A percentile compares a stretch with the other conserved stretches of the same genome.
phyloP scores from a whole-genome alignment of 2,329 filamentous ascomycete genomes.

The Ascochyta viciae-villosae region DNA sequence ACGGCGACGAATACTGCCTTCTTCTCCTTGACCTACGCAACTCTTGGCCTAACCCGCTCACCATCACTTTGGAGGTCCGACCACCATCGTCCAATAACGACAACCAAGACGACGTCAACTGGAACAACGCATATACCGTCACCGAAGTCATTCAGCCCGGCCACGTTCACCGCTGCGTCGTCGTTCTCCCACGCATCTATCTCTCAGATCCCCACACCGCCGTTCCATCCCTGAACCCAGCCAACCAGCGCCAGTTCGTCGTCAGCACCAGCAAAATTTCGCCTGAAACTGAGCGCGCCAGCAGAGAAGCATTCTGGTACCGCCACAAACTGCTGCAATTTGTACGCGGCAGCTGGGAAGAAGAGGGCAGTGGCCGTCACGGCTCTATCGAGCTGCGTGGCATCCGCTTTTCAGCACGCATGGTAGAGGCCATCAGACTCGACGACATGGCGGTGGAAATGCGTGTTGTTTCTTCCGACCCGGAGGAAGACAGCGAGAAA shows the following conservation, averaged over 20 bases:
- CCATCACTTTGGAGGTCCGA: constrained; percentile 65
- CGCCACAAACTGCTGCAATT: constrained; percentile 78
- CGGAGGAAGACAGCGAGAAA: constrained; percentile 14
- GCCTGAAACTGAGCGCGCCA: constrained; percentile 78
- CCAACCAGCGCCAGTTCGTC: constrained; percentile 89
- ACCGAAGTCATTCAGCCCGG: constrained; percentile 62
- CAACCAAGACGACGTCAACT: constrained; percentile 14
- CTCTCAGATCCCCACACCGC: constrained; percentile 77
- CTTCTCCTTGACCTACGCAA: constrained; percentile 86
- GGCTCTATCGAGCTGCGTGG: constrained; percentile 79
- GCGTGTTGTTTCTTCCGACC: constrained; percentile 22
- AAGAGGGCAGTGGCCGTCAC: constrained; percentile 59
- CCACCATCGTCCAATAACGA: constrained; percentile 23
- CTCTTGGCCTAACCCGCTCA: constrained; percentile 82
- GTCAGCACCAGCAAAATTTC: constrained; percentile 81
- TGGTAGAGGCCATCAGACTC: constrained; percentile 83
- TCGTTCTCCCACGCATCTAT: constrained; percentile 78
- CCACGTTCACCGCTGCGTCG: constrained; percentile 73
- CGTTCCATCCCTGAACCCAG: constrained; percentile 81
- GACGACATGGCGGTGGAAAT: constrained; percentile 76
- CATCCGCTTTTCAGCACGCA: constrained; percentile 74
- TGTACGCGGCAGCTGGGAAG: constrained; percentile 75
- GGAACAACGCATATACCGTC: constrained; percentile 34
- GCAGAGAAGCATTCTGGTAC: constrained; percentile 89
- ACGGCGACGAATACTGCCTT: constrained; percentile 73